Evolutionary conservation across 495 filamentous ascomycete species (phyloP).

Genomic region (Trypethelium eluteriae): DNA sequence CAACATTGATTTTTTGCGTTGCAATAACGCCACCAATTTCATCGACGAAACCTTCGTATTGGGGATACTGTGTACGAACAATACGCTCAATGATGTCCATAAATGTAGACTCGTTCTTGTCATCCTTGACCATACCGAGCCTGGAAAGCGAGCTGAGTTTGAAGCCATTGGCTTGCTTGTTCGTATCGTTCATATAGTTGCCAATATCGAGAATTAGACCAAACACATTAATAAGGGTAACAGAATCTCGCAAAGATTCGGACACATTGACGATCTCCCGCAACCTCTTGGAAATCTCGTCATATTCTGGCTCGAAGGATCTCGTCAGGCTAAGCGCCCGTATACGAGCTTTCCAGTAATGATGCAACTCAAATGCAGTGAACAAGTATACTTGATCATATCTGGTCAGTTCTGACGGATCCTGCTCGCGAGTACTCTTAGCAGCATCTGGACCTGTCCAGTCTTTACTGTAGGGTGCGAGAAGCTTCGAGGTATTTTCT

Average conservation of each 20-base stretch:
- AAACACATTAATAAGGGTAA: slow-evolving; percentile 88
- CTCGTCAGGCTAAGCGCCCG: slow-evolving; percentile 79
- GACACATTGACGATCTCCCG: slow-evolving; percentile 75
- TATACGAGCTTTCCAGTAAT: slow-evolving; percentile 98
- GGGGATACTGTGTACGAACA: slow-evolving; percentile 88
- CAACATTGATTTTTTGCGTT: slow-evolving; percentile 91
- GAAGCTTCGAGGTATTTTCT: slow-evolving; percentile 80
- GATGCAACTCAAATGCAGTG: slow-evolving; percentile 89
- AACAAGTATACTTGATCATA: slow-evolving; percentile 93
- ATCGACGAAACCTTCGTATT: slow-evolving; percentile 82
- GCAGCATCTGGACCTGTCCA: slow-evolving; percentile 87
- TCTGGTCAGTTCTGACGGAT: slow-evolving; percentile 79
- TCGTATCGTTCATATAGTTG: slow-evolving; percentile 99
- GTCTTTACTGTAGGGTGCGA: slow-evolving; percentile 92
- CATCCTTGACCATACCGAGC: slow-evolving; percentile 95
- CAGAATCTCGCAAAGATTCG: slow-evolving; percentile 82
- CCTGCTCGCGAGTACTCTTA: slow-evolving; percentile 72
- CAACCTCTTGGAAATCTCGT: slow-evolving; percentile 76
- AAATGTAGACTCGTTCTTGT: slow-evolving; percentile 95
- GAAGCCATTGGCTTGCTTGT: slow-evolving; percentile 96
- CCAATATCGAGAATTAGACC: slow-evolving; percentile 94
- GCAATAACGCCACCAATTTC: slow-evolving; percentile 76
- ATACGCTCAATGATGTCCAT: slow-evolving; percentile 96
- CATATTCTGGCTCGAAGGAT: slow-evolving; percentile 81
- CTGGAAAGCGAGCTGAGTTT: slow-evolving; percentile 92